phyloP scores from a whole-genome alignment of 2,329 filamentous ascomycete species.

The Neofusicoccum kwambonambiense region DNA sequence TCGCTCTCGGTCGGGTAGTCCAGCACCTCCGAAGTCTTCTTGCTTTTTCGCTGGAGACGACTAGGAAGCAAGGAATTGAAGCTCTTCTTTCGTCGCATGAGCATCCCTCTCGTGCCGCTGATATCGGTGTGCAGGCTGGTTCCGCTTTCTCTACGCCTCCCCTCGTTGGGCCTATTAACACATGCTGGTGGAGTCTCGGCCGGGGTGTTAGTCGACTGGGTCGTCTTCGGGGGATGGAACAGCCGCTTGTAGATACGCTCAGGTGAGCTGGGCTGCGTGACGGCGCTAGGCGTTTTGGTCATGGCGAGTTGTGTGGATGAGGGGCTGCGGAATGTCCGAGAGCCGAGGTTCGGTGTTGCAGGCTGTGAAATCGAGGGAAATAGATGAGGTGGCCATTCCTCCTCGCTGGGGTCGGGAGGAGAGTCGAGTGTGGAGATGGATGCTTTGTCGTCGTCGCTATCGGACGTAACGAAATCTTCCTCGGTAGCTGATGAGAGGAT shows the following conservation, averaged over 20 bases:
- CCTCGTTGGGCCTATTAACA: conserved; percentile 11
- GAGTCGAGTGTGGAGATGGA: conserved; percentile 22
- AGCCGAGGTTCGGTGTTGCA: conserved; percentile 21
- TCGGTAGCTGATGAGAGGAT: conserved; percentile 19
- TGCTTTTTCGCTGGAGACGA: neutral
- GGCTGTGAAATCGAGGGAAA: conserved; percentile 33
- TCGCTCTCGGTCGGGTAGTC: conserved; percentile 6
- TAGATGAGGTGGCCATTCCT: conserved; percentile 20
- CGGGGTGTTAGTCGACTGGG: neutral
- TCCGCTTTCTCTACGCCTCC: conserved; percentile 7
- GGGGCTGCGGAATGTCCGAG: conserved; percentile 19
- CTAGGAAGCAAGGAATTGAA: conserved; percentile 8
- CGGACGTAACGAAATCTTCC: conserved; percentile 8
- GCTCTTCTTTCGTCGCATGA: conserved; percentile 26
- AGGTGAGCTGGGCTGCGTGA: conserved; percentile 35
- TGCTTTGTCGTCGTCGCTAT: conserved; percentile 19
- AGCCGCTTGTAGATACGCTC: conserved; percentile 43
- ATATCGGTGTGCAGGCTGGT: conserved; percentile 25
- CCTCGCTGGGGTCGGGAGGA: conserved; percentile 22
- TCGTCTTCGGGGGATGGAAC: conserved; percentile 33
- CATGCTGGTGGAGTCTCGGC: neutral
- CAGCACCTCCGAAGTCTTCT: neutral
- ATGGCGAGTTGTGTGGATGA: conserved; percentile 22
- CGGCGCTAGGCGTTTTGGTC: conserved; percentile 14
- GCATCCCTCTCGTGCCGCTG: conserved; percentile 34